Base-by-base conservation (phyloP, 2,329 filamentous ascomycete genomes). In the Alternaria gaisen region DNA sequence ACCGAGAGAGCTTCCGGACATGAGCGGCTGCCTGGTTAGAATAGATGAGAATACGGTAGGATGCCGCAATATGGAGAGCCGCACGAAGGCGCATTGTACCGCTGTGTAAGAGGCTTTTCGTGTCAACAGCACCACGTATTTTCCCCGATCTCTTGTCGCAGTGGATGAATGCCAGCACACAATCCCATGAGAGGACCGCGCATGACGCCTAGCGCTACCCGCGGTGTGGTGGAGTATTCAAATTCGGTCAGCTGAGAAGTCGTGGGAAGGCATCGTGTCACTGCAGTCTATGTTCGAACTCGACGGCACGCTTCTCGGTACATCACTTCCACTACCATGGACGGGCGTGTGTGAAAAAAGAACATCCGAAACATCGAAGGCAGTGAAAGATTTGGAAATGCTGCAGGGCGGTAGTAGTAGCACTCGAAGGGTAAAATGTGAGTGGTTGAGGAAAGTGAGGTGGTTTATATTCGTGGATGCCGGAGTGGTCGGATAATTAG, bases 401-500 rank as follows among this genome's bases (percentile, higher is more conserved):
- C 12, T 20, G 12, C 24, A 48, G 14, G 36, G 30, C 20, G 41
- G 38, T 46, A 46, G 38, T 34, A 52, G 20, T n/a, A 28, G 46
- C 50, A n/a, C 53, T 54, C 34, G 38, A 8, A 32, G 43, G n/a
- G 24, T 18, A 26, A 53, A 12, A 44, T 30, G 43, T 66, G 40
- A 69, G 47, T 70, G 67, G 70, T 51, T 36, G 64, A 28, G 26
- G 52, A 50, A 20, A 48, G 47, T 60, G 59, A 60, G 54, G 34
- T 55, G 44, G 56, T 63, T 65, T 67, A 51, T 24, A 32, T 36
- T 36, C 20, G 20, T 20, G 36, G 41, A 71, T 40, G 56, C 63
- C 58, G 46, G 61, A 62, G 63, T 53, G 51, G 46, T 46, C 51
- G 60, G 46, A 63, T 66, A 65, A 71, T 67, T 60, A 38, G 34